Evolutionary conservation across 1,139 yeast species (phyloP).

Genomic region (Kurtzmaniella quercitrusa): DNA sequence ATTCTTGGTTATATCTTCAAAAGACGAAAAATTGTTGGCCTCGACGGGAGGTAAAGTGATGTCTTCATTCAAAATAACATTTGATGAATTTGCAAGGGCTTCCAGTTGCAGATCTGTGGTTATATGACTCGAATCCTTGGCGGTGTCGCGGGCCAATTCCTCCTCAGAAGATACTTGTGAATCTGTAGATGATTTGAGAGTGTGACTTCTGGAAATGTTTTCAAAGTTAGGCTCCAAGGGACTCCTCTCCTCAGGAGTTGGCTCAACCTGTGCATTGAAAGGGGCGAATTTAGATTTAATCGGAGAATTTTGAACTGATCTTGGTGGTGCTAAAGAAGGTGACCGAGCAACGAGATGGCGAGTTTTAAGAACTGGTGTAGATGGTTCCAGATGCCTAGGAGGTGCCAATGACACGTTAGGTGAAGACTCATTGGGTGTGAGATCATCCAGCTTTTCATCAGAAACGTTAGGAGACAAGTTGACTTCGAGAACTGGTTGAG

Average conservation of each 20-base stretch:
- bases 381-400: conserved; percentile 2
- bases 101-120: conserved; percentile 6
- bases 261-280: conserved; percentile 9
- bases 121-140: neutral
- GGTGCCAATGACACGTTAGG: conserved; percentile 6
- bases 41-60: conserved; percentile 38
- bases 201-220: neutral
- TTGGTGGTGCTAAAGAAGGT: conserved; percentile 1
- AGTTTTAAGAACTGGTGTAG: neutral
- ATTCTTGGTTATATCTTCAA: conserved; percentile 34
- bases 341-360: neutral
- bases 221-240: neutral
- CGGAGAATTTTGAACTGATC: neutral
- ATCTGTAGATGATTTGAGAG: neutral
- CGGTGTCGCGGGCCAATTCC: neutral
- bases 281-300: neutral
- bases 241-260: conserved; percentile 13
- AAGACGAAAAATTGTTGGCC: conserved; percentile 26
- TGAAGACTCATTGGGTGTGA: conserved; percentile 1
- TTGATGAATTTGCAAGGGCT: conserved; percentile 38
- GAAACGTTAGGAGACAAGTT: conserved; percentile 7
- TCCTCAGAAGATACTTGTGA: neutral
- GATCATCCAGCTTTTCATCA: neutral
- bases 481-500: conserved; percentile 3
- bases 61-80: conserved; percentile 37